phyloP scores from a whole-genome alignment of 2,329 filamentous ascomycete species.

The Fusarium sp. region DNA sequence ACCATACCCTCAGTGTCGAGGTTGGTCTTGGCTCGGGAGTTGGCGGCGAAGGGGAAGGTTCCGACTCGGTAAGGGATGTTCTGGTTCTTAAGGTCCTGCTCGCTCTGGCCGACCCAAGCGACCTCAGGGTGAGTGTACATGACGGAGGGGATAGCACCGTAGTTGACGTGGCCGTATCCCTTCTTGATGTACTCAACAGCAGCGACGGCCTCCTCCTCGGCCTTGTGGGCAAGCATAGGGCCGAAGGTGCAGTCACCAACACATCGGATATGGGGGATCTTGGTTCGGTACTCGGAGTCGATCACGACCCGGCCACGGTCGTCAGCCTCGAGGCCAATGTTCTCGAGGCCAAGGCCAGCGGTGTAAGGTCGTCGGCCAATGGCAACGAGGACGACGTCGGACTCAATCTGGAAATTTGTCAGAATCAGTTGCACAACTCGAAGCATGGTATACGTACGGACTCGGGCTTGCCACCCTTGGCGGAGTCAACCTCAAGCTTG shows the following conservation, averaged over 20 bases:
- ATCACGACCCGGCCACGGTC: constrained; percentile 95
- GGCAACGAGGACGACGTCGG: constrained; percentile 94
- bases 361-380: constrained; percentile 98
- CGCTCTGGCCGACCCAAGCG: constrained; percentile 97
- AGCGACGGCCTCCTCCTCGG: constrained; percentile 96
- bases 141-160: constrained; percentile 95
- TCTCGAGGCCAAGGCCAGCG: constrained; percentile 89
- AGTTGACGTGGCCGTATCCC: constrained; percentile 98
- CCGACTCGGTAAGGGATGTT: constrained; percentile 93
- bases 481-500: constrained; percentile 86
- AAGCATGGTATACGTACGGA: constrained; percentile 68
- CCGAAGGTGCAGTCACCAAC: constrained; percentile 97
- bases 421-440: constrained; percentile 28
- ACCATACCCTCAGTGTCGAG: constrained; percentile 94
- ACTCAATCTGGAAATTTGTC: constrained; percentile 74
- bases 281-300: constrained; percentile 98
- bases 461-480: constrained; percentile 96
- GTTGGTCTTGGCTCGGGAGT: constrained; percentile 99
- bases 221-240: constrained; percentile 99
- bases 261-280: constrained; percentile 95
- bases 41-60: constrained; percentile 96
- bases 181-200: constrained; percentile 98
- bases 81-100: constrained; percentile 91
- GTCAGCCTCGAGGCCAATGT: constrained; percentile 90
- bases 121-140: constrained; percentile 99